These are phyloP conservation scores for Protomyces macrosporus DNA, from an alignment of 1,139 yeast species.

Conservation along the genomic window DNA sequence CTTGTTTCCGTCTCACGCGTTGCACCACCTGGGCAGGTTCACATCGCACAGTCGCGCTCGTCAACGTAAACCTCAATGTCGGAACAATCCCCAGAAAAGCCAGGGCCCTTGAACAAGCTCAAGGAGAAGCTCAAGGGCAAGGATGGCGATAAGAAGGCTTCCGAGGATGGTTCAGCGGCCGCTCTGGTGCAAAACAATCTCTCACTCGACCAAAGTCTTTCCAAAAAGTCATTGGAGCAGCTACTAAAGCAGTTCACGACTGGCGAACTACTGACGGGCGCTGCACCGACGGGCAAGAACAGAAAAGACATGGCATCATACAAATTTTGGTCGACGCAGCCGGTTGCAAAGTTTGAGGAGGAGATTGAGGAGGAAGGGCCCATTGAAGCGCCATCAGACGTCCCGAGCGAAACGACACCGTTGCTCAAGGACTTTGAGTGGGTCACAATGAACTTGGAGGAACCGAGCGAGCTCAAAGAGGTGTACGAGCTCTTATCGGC, in stretches of 20 bases:
- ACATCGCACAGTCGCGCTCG: too few species aligned
- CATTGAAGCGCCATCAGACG: slow-evolving; percentile 61
- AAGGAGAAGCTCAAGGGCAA: slow-evolving; percentile 2
- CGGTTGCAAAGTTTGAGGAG: slow-evolving; percentile 72
- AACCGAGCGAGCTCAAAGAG: slow-evolving; percentile 57
- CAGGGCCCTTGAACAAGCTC: slow-evolving; percentile 1
- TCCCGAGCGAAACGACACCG: slow-evolving; percentile 64
- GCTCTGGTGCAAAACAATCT: slow-evolving; percentile 11
- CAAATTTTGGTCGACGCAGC: slow-evolving; percentile 98
- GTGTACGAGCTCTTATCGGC: slow-evolving; percentile 75
- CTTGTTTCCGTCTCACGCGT: too few species aligned
- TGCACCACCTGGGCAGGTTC: too few species aligned
- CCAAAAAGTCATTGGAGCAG: slow-evolving; percentile 6
- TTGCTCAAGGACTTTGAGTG: slow-evolving; percentile 79
- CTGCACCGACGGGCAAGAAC: slow-evolving; percentile 22
- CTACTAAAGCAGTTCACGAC: slow-evolving; percentile 11
- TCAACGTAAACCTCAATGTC: background rate
- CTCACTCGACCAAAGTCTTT: slow-evolving; percentile 1
- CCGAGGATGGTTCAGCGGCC: background rate
- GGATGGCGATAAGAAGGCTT: background rate
- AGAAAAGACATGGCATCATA: slow-evolving; percentile 79
- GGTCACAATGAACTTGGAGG: slow-evolving; percentile 68
- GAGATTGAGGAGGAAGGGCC: slow-evolving; percentile 70
- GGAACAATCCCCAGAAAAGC: background rate
- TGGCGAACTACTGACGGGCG: slow-evolving; percentile 18